phyloP scores from a whole-genome alignment of 192 early-diverging fungal species.

The Coemansia sp. region DNA sequence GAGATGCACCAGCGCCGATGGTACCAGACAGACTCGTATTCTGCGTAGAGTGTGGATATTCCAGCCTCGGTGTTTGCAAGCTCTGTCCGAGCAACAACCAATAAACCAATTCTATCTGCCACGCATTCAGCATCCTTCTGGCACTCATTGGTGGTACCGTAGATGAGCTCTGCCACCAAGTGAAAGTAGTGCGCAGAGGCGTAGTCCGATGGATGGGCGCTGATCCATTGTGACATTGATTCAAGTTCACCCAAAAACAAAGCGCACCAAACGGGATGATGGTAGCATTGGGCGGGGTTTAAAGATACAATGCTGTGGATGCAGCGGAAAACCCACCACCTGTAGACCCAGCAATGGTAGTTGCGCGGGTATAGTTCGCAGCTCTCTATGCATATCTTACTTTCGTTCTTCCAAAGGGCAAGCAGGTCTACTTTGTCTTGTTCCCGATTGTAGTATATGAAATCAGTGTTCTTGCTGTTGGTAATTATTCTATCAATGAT shows the following conservation, averaged over 20 bases:
- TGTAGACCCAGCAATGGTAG: slow-evolving; percentile 54
- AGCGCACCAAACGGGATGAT: background rate
- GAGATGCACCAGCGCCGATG: slow-evolving; percentile 46
- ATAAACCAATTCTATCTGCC: background rate
- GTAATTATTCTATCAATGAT: slow-evolving; percentile 10
- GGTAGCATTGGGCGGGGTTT: background rate
- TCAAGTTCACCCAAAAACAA: background rate
- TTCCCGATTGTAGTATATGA: background rate
- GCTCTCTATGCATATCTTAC: slow-evolving; percentile 8
- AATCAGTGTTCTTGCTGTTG: background rate
- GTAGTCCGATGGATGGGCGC: slow-evolving; percentile 41
- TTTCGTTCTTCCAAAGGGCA: slow-evolving; percentile 24
- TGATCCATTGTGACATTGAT: slow-evolving; percentile 21
- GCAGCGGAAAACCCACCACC: slow-evolving; percentile 30
- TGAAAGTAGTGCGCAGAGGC: slow-evolving; percentile 50
- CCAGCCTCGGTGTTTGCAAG: slow-evolving; percentile 14
- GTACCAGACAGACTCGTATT: slow-evolving; percentile 46
- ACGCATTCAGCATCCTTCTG: background rate
- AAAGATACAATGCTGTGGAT: background rate
- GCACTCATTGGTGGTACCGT: background rate
- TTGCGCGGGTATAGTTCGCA: slow-evolving; percentile 44
- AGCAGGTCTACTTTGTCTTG: slow-evolving; percentile 1
- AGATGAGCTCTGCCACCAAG: slow-evolving; percentile 13
- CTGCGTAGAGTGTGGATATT: slow-evolving; percentile 19
- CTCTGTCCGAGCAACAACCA: slow-evolving; percentile 15